These are phyloP conservation scores for Aspergillus texensis DNA, from an alignment of 2,329 filamentous ascomycete species.

Conservation along the genomic window DNA sequence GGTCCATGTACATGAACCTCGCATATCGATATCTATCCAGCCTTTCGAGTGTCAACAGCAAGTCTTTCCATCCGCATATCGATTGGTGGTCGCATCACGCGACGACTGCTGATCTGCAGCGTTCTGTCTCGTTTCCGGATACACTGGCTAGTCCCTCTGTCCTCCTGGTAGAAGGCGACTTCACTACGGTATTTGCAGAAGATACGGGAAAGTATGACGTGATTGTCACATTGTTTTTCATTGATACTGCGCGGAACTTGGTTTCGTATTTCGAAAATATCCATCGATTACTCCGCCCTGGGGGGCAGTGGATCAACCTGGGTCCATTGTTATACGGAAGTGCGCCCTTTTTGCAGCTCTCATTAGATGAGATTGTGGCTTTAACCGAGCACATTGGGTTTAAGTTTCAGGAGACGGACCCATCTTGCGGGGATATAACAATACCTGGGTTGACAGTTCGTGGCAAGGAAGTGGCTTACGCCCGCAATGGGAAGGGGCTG, in stretches of 20 bases:
- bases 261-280: constrained; percentile 60
- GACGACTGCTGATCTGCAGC: constrained; percentile 51
- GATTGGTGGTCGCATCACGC: constrained; percentile 61
- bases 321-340: constrained; percentile 60
- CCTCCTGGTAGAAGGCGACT: constrained; percentile 56
- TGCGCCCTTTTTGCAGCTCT: constrained; percentile 57
- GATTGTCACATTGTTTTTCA: constrained; percentile 62
- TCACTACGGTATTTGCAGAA: constrained; percentile 46
- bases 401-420: constrained; percentile 49
- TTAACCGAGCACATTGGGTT: constrained; percentile 57
- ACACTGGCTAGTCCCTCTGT: constrained; percentile 40
- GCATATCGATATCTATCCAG: constrained; percentile 55
- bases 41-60: constrained; percentile 20
- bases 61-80: constrained; percentile 54
- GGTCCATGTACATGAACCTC: constrained; percentile 61
- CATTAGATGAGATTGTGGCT: constrained; percentile 55
- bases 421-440: constrained; percentile 47
- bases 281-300: constrained; percentile 48
- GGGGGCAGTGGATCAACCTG: constrained; percentile 60
- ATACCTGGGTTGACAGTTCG: constrained; percentile 46
- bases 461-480: constrained; percentile 55
- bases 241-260: constrained; percentile 62
- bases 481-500: constrained; percentile 54
- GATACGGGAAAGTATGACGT: constrained; percentile 46
- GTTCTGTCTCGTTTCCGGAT: constrained; percentile 52